A percentile compares a stretch with the other conserved stretches of the same genome.
These are phyloP conservation scores for Schizosaccharomyces osmophilus DNA, from an alignment of 805 yeast genomes.

Conservation along the genomic window DNA sequence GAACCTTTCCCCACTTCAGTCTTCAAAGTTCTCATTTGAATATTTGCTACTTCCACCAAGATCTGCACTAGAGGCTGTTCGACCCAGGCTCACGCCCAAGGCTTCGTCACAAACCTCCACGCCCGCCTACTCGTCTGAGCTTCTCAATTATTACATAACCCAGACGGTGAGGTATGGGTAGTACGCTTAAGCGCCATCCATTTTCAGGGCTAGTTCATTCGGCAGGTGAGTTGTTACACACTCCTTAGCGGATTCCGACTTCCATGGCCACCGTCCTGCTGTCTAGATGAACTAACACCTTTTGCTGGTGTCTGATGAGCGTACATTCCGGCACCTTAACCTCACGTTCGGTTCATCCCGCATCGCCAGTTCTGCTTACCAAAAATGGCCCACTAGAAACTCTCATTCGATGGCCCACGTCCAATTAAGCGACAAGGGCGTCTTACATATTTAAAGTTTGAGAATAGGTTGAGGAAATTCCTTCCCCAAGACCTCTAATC, in stretches of 20 bases:
- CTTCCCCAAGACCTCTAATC: conserved; percentile 20
- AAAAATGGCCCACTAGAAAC: conserved; percentile 24
- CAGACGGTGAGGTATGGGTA: conserved; percentile 20
- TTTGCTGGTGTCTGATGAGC: conserved; percentile 23
- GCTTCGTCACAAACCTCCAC: conserved; percentile 21
- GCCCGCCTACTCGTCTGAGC: conserved; percentile 22
- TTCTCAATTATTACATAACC: conserved; percentile 12
- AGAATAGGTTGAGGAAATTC: conserved; percentile 20
- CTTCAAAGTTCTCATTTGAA: conserved; percentile 21
- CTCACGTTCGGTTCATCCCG: conserved; percentile 21
- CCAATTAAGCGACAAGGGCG: conserved; percentile 20
- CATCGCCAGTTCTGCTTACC: conserved; percentile 26
- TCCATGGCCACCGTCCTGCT: conserved; percentile 31
- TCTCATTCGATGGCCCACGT: conserved; percentile 21
- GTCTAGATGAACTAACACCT: conserved; percentile 17
- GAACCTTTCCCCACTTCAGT: conserved; percentile 22
- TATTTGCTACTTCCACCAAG: conserved; percentile 22
- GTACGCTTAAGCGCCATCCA: conserved; percentile 20
- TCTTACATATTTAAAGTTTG: conserved; percentile 22
- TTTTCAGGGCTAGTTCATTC: conserved; percentile 16
- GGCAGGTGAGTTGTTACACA: conserved; percentile 30
- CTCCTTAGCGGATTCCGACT: conserved; percentile 23
- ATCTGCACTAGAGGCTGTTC: conserved; percentile 21
- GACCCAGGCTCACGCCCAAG: conserved; percentile 20
- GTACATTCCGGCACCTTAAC: conserved; percentile 21